Evolutionary conservation across 2,329 filamentous ascomycete species (phyloP), one percentile per base, ranked within the genome.

Genomic region (Talaromyces sp.): DNA sequence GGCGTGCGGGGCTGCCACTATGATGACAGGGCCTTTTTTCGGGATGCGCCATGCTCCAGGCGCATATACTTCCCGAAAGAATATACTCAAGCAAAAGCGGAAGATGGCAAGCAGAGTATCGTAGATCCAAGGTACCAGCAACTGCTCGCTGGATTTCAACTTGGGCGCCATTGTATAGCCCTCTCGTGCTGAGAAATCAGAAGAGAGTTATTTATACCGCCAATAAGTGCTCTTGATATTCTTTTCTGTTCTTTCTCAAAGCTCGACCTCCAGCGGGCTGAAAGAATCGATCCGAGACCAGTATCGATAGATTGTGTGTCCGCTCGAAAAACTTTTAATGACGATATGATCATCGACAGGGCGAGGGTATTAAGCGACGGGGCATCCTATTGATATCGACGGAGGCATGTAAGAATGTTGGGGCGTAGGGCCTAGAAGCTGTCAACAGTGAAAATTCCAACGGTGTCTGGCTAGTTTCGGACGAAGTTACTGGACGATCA

Each of bases 31-130:
- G 0, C 92, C 94, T 62, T 85, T 83, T 67, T 88, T 86, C 43
- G 94, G 94, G 48, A 97, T 89, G 73, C 92, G 93, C 91, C 94
- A 99, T 62, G 92, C 89, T 65, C 91, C 91, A 63, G 94, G 84
- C 13, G 94, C 94, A 72, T 97, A 91, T 15, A 97, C 91, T 76
- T 97, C 93, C 65, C 94, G 88, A 80, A 99, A 99, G 84, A 99
- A 99, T 65, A 97, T 85, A 74, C 97, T 93, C 64, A 95, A 86
- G 56, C 97, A 81, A 63, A 97, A 71, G 2, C 78, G 79, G 62
- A 81, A 76, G 8, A 71, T 69, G 77, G 78, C 80, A 35, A 81
- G 66, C 41, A 78, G 70, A 35, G 78, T 62, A 65, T 80, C 78
- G 63, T 80, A 80, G 51, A 79, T 61, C 78, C 78, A 80, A 63